Base-by-base conservation (phyloP, 495 filamentous ascomycete species). In the Aspergillus sclerotioniger region DNA sequence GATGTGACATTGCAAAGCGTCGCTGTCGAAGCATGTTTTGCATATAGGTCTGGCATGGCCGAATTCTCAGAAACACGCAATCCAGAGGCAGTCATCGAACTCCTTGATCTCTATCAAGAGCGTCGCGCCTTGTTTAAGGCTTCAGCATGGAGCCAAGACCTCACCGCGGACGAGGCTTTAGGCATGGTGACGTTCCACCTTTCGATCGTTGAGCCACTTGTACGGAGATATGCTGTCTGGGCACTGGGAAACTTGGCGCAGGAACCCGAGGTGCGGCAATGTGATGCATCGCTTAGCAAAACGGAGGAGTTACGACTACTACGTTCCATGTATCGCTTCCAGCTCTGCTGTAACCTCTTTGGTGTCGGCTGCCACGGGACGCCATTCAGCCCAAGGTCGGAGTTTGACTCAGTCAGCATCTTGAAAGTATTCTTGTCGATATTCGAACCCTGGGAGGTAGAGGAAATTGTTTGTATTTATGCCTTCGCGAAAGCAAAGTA, bases 271-370 rank as follows among this genome's bases (percentile, higher is more conserved):
- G 15, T 1, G 12, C n/a, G 5, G 2, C 16, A 19, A 6, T 47
- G 0, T 13, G 9, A 19, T 15, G 16, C 54, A 8, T 28, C 51
- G 33, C 52, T 65, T 1, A 71, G 59, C 20, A 20, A n/a, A n/a
- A 60, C 49, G 8, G 70, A 71, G 35, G 39, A 56, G 17, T 48
- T 41, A 19, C 62, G 55, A 19, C 32, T 68, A 29, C 32, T 63
- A 25, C 63, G 68, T 1, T 68, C 64, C 7, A 52, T 73, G 13
- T 73, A 70, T 54, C 64, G 70, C 50, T 63, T 59, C 48, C 58
- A 71, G n/a, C 48, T 67, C 15, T 67, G 58, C 57, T 59, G 62
- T 43, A 67, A 71, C 44, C 52, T 70, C 9, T 70, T 68, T 31
- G 68, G 68, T 15, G 20, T 20, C n/a, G 37, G n/a, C 37, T 13